phyloP scores from a whole-genome alignment of 1,139 yeast species.

The Sugiyamaella novakii region DNA sequence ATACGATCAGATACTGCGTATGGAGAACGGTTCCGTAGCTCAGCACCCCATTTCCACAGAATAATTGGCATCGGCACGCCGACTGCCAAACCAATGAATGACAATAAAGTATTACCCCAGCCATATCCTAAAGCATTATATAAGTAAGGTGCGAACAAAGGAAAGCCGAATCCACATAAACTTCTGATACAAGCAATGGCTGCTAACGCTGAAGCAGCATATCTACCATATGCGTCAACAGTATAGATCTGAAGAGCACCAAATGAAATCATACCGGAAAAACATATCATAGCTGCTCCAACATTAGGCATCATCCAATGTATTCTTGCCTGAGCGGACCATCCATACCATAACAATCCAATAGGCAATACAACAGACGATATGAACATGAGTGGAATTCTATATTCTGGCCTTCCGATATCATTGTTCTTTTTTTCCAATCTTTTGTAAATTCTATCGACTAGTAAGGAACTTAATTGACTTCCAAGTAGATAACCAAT shows the following conservation, averaged over 20 bases:
- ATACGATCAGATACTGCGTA: conserved; percentile 23
- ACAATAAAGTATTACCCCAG: conserved; percentile 63
- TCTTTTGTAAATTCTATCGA: conserved; percentile 43
- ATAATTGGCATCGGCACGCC: conserved; percentile 59
- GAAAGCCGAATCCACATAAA: conserved; percentile 57
- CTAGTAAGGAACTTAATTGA: conserved; percentile 44
- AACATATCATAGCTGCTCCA: conserved; percentile 56
- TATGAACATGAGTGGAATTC: conserved; percentile 49
- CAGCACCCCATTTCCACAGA: conserved; percentile 53
- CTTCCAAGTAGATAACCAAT: conserved; percentile 54
- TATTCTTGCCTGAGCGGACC: conserved; percentile 55
- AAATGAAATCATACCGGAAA: conserved; percentile 57
- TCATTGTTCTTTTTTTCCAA: conserved; percentile 50
- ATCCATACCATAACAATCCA: conserved; percentile 63
- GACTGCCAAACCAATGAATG: conserved; percentile 50
- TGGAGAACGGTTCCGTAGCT: conserved; percentile 41
- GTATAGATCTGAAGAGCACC: conserved; percentile 60
- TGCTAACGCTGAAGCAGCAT: conserved; percentile 58
- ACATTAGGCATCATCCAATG: conserved; percentile 60
- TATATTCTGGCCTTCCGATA: conserved; percentile 50
- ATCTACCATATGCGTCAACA: conserved; percentile 63
- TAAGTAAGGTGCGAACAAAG: conserved; percentile 39
- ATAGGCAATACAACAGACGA: conserved; percentile 54
- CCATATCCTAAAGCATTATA: conserved; percentile 51
- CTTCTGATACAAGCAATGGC: conserved; percentile 64